Conservation (phyloP, 495 filamentous ascomycete genomes). For the Talaromyces nanjingensis region DNA sequence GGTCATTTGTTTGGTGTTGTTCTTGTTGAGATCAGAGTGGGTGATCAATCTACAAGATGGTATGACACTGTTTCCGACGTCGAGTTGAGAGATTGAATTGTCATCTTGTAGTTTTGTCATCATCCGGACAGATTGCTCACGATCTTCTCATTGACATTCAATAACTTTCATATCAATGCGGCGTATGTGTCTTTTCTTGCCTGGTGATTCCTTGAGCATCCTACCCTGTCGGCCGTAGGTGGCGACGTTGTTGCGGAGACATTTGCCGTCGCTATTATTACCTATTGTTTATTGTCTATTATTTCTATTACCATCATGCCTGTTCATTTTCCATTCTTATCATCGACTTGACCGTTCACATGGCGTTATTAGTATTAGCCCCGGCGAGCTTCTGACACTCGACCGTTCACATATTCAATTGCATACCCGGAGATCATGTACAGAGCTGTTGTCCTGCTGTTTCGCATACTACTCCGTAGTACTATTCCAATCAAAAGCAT, state of each 20-base stretch:
- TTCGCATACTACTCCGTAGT: no score
- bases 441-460: not conserved
- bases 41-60: not conserved
- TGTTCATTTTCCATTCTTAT: not conserved
- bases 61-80: not conserved
- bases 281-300: not conserved
- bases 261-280: not conserved
- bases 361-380: slow-evolving; percentile 5
- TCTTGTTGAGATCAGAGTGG: not conserved
- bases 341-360: not conserved
- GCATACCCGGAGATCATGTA: slow-evolving; percentile 8
- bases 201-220: not conserved
- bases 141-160: not conserved
- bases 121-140: not conserved
- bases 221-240: not conserved
- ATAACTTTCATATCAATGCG: not conserved
- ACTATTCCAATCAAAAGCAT: not conserved
- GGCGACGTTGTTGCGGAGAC: not conserved
- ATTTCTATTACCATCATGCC: not conserved
- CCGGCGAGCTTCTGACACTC: slow-evolving; percentile 8
- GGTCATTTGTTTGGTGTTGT: not conserved
- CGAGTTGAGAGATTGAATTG: not conserved
- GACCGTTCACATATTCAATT: slow-evolving; percentile 5
- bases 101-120: not conserved
- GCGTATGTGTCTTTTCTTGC: not conserved